These are phyloP conservation scores for Toxicodendron radicans DNA, from an alignment of 345 rosid species.

Conservation along the genomic window DNA sequence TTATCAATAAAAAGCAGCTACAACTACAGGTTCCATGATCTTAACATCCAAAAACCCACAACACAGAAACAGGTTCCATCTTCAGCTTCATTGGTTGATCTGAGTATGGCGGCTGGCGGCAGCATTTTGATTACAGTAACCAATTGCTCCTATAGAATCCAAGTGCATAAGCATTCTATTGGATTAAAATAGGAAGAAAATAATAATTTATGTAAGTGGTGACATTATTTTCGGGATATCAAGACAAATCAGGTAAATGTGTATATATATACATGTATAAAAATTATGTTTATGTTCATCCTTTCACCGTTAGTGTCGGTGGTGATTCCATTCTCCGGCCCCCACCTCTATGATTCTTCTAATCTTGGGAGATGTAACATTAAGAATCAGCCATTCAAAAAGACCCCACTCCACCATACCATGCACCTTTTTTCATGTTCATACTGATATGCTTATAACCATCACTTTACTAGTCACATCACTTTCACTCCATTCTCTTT, in stretches of 20 bases:
- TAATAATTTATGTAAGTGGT: background rate
- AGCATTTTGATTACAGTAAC: too few relatives aligned
- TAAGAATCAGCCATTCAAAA: background rate
- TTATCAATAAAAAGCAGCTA: background rate
- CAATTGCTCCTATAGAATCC: background rate
- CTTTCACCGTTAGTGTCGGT: conserved; percentile 1
- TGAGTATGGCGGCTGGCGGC: too few relatives aligned
- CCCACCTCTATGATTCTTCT: background rate
- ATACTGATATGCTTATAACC: too few relatives aligned
- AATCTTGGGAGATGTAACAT: background rate
- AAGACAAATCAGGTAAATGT: background rate
- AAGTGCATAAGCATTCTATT: background rate
- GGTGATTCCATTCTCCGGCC: background rate
- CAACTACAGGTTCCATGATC: too few relatives aligned
- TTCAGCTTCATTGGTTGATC: too few relatives aligned
- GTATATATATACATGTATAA: background rate
- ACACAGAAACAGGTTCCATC: too few relatives aligned
- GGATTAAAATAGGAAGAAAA: background rate
- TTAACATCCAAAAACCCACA: too few relatives aligned
- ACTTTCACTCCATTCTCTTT: too few relatives aligned
- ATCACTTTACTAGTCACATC: too few relatives aligned
- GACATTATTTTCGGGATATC: background rate
- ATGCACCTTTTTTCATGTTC: background rate
- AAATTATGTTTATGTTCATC: background rate
- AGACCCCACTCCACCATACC: background rate